Percentiles rank a stretch among this genome's conserved stretches.
phyloP scores from a whole-genome alignment of 2,329 filamentous ascomycete genomes.

The Fusarium pseudoanthophilum region DNA sequence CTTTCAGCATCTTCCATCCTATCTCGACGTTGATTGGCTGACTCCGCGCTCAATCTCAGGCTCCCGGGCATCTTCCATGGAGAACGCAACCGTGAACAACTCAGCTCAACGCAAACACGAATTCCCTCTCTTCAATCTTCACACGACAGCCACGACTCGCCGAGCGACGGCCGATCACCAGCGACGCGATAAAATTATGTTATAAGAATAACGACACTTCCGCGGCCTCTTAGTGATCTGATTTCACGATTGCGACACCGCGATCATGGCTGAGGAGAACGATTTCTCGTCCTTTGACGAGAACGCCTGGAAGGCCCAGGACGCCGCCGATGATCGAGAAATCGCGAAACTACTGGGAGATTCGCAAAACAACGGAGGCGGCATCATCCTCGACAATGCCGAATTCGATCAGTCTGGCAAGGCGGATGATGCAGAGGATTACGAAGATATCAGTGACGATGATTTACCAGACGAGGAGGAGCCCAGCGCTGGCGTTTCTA shows the following conservation, averaged over 20 bases:
- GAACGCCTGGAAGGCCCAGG: conserved; percentile 54
- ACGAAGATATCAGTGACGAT: conserved; percentile 89
- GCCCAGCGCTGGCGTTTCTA: conserved; percentile 53
- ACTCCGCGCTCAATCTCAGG: conserved; percentile 18
- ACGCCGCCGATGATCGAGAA: conserved; percentile 61
- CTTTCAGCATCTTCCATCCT: conserved; percentile 5
- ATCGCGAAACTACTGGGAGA: conserved; percentile 59
- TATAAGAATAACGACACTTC: conserved; percentile 34
- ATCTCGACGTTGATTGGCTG: conserved; percentile 24
- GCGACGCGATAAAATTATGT: conserved; percentile 40
- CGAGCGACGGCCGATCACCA: conserved; percentile 8
- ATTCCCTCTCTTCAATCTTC: neutral
- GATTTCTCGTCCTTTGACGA: conserved; percentile 52
- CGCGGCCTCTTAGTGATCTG: conserved; percentile 41
- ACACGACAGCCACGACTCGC: conserved; percentile 5
- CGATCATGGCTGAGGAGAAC: conserved; percentile 49
- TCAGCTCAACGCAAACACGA: conserved; percentile 15
- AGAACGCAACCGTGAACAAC: conserved; percentile 40
- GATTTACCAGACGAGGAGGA: conserved; percentile 87
- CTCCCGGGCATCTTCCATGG: conserved; percentile 11
- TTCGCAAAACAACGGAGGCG: conserved; percentile 54
- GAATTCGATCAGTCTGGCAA: conserved; percentile 77
- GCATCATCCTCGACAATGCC: conserved; percentile 56
- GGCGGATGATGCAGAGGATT: conserved; percentile 92
- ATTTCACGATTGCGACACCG: conserved; percentile 38